Conservation (phyloP, 441 rosid species). For the Raphanus hybrid region DNA sequence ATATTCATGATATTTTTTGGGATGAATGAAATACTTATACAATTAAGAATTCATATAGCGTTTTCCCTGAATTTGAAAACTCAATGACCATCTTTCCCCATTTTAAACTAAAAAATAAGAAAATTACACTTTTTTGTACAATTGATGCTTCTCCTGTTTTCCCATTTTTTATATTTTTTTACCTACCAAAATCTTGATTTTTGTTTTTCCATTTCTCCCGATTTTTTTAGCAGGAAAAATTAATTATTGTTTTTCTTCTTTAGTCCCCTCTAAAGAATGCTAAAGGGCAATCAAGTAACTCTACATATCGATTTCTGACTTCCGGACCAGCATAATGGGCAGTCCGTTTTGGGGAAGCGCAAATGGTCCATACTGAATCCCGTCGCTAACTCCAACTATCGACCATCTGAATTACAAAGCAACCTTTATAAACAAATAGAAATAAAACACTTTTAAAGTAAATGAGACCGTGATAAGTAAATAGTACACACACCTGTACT, state of each 20-base stretch:
- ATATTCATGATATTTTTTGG: not conserved
- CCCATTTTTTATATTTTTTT: conserved; percentile 10
- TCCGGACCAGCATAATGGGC: conserved; percentile 68
- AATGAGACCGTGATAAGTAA: not conserved
- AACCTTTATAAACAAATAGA: conserved; percentile 19
- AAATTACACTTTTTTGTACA: conserved; percentile 18
- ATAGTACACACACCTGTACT: conserved; percentile 83
- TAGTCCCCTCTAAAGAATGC: not conserved
- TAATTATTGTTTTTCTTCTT: not conserved
- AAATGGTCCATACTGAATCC: conserved; percentile 95
- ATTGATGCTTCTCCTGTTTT: conserved; percentile 25
- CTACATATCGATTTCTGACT: conserved; percentile 32
- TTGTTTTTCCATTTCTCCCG: not conserved
- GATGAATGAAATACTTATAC: not conserved
- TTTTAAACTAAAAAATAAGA: not conserved
- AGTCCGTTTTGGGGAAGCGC: conserved; percentile 95
- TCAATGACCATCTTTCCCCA: conserved; percentile 4
- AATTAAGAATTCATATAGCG: conserved; percentile 3
- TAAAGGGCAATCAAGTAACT: conserved; percentile 10
- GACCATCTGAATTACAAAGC: conserved; percentile 62
- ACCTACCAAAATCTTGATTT: conserved; percentile 32
- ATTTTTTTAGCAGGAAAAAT: not conserved
- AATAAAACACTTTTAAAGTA: not conserved
- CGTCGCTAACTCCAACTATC: conserved; percentile 60
- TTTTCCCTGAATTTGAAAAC: not conserved